A percentile compares a stretch with the other conserved stretches of the same genome.
Conservation (phyloP, 306 rosid species). For the Sicyos baderoa region DNA sequence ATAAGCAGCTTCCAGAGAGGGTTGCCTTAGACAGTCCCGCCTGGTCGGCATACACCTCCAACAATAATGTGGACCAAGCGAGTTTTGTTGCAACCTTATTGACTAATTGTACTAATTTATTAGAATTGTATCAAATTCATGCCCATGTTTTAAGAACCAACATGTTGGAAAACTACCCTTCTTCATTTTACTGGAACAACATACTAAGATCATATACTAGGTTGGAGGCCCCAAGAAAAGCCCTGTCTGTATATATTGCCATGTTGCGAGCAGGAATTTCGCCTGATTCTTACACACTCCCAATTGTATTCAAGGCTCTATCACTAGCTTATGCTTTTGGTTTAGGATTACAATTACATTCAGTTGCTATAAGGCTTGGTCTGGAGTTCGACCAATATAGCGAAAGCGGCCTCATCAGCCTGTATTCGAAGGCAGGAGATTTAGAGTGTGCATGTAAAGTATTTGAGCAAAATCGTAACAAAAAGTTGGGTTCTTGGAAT, state of each 20-base stretch:
- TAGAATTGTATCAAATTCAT: slow-evolving; percentile 31
- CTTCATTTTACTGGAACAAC: slow-evolving; percentile 61
- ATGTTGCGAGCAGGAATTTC: slow-evolving; percentile 46
- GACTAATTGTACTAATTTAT: slow-evolving; percentile 25
- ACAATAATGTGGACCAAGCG: slow-evolving; percentile 18
- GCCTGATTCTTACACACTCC: slow-evolving; percentile 60
- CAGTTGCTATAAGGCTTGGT: slow-evolving; percentile 43
- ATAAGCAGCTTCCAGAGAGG: slow-evolving; percentile 85
- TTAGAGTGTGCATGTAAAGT: slow-evolving; percentile 42
- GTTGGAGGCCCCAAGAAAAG: slow-evolving; percentile 37
- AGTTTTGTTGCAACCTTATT: slow-evolving; percentile 27
- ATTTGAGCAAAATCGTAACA: slow-evolving; percentile 56
- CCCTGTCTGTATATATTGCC: slow-evolving; percentile 32
- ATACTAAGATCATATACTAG: slow-evolving; percentile 49
- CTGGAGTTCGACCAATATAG: slow-evolving; percentile 50
- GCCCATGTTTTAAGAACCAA: slow-evolving; percentile 39
- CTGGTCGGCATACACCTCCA: slow-evolving; percentile 21
- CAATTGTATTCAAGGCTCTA: slow-evolving; percentile 50
- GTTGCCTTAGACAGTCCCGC: slow-evolving; percentile 62
- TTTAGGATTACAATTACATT: slow-evolving; percentile 53
- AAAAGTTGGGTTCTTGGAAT: slow-evolving; percentile 77
- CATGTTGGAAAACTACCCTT: slow-evolving; percentile 33
- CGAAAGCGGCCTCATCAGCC: slow-evolving; percentile 49
- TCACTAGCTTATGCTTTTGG: slow-evolving; percentile 29
- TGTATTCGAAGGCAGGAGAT: slow-evolving; percentile 56